Base-by-base conservation (phyloP, 2,329 filamentous ascomycete genomes). In the Fusarium udum region DNA sequence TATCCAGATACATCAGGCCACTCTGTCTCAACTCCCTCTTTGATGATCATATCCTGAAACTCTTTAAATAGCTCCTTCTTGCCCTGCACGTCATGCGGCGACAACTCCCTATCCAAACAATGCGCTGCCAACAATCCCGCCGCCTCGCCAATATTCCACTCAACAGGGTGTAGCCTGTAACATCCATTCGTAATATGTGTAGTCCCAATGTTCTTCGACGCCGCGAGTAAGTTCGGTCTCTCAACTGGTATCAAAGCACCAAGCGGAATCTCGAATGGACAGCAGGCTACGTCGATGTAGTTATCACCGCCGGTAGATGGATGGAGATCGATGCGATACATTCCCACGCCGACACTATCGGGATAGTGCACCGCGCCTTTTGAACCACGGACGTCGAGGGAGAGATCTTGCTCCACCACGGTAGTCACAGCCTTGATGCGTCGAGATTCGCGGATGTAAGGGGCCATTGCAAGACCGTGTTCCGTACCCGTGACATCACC, bases 141-240 rank as follows among this genome's bases (percentile, higher is more conserved):
- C 3, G 73, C 77, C 49, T 78, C 77, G 7, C 77, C 77, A 52
- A 78, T 76, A 37, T 79, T 79, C 77, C 77, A 79, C 58, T 79
- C 77, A 2, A 79, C 74, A 12, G 77, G 77, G n/a, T 79, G 77
- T 28, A 79, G 16, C 15, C 77, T 49, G 52, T 79, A 79, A 20
- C 77, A 79, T 11, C 77, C 77, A 42, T 79, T 78, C 1, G 77
- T 79, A 18, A 79, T 79, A 48, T 79, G 77, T 10, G 77, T 79
- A 0, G 77, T 78, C 8, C 77, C 77, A 14, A 78, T 79, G 14
- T 79, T 79, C 68, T 79, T 78, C 2, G 75, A 78, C 1, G 76
- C 77, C 2, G 77, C 77, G 3, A 78, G 52, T 6, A 79, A 31
- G 18, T 79, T 79, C 0, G 74, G 49, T 5, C 69, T 69, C 11